These are phyloP conservation scores for Leccinellum albellum DNA, from an alignment of 768 basidiomycete genomes.

Conservation along the genomic window DNA sequence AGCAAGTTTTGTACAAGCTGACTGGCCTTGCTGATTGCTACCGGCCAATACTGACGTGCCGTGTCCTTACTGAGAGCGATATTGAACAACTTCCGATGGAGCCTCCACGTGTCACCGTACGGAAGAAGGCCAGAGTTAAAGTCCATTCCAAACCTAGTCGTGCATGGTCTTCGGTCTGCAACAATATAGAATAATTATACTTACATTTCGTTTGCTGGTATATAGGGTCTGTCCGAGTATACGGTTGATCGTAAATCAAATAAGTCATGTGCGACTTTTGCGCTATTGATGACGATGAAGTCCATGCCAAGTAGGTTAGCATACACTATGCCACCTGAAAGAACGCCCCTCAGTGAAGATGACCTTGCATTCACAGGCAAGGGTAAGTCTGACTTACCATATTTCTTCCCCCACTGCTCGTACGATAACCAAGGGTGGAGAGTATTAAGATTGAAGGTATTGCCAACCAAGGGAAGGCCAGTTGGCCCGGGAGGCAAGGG, in stretches of 20 bases:
- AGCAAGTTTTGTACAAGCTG: slow-evolving; percentile 25
- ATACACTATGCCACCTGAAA: slow-evolving; percentile 25
- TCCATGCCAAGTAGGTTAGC: slow-evolving; percentile 24
- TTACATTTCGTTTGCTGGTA: slow-evolving; percentile 19
- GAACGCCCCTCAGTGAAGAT: not conserved
- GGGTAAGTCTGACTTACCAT: slow-evolving; percentile 21
- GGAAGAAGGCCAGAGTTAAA: slow-evolving; percentile 28
- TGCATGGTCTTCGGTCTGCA: not conserved
- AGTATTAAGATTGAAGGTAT: slow-evolving; percentile 15
- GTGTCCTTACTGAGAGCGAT: slow-evolving; percentile 16
- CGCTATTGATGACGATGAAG: slow-evolving; percentile 26
- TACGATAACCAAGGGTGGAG: slow-evolving; percentile 33
- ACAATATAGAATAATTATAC: not conserved
- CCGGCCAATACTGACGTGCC: slow-evolving; percentile 8
- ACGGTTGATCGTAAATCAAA: slow-evolving; percentile 24
- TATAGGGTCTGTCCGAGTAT: slow-evolving; percentile 27
- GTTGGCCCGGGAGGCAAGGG: slow-evolving; percentile 51
- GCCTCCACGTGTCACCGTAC: slow-evolving; percentile 29
- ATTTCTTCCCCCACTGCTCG: slow-evolving; percentile 31
- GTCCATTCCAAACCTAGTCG: slow-evolving; percentile 27
- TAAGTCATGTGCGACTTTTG: slow-evolving; percentile 19
- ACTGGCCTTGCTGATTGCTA: slow-evolving; percentile 15
- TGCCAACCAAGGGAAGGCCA: slow-evolving; percentile 37
- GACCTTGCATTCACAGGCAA: not conserved
- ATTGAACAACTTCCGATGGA: slow-evolving; percentile 29